Conservation (phyloP, 345 rosid species). For the Eutrema japonicum region DNA sequence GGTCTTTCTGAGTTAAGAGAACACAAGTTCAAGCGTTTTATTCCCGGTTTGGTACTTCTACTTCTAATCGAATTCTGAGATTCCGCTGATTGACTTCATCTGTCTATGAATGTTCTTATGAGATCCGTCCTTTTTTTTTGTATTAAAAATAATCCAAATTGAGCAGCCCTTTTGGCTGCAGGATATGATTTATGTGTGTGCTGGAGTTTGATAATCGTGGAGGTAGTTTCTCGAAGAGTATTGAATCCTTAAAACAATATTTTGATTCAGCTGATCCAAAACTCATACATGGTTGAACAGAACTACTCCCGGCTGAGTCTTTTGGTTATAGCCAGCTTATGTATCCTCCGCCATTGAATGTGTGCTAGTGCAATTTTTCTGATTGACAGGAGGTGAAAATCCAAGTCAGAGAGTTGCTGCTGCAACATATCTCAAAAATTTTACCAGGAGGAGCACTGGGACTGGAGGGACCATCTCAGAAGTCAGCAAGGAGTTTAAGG, state of each 20-base stretch:
- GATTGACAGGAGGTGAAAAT: constrained; percentile 57
- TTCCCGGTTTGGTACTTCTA: neutral
- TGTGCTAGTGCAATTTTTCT: neutral
- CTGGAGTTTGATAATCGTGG: neutral
- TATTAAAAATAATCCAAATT: neutral
- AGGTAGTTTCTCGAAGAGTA: neutral
- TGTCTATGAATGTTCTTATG: neutral
- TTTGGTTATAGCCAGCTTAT: neutral
- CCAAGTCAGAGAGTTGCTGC: constrained; percentile 74
- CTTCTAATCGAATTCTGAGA: neutral
- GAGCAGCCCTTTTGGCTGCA: neutral
- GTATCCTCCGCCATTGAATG: neutral
- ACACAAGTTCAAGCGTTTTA: constrained; percentile 7
- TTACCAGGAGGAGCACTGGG: constrained; percentile 55
- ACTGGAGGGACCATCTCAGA: constrained; percentile 44
- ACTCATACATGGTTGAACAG: neutral
- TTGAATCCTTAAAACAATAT: constrained; percentile 15
- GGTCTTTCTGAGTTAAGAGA: neutral
- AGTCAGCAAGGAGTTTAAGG: constrained; percentile 74
- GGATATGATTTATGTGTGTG: neutral
- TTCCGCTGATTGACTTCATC: neutral
- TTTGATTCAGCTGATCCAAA: constrained; percentile 20
- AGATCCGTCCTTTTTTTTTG: neutral
- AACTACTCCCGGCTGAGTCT: neutral
- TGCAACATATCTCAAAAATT: constrained; percentile 77